phyloP scores from a whole-genome alignment of 2,329 filamentous ascomycete species.

The Alternaria viburni region DNA sequence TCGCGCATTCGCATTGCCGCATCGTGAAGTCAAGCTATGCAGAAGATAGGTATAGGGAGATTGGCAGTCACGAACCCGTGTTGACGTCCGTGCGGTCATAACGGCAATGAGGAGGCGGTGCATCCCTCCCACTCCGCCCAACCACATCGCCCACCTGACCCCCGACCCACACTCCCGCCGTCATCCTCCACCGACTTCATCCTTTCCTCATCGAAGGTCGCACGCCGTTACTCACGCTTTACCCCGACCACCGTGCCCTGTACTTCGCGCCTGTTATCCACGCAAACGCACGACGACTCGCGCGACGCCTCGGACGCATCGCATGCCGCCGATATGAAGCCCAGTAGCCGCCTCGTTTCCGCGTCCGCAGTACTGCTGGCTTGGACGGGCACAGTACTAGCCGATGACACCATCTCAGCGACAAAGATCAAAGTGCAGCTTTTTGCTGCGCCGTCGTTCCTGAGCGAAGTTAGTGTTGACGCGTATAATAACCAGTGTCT shows the following conservation, averaged over 20 bases:
- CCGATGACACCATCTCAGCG: slow-evolving; percentile 31
- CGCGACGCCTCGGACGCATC: background rate
- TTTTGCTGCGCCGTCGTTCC: slow-evolving; percentile 42
- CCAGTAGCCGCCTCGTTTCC: slow-evolving; percentile 6
- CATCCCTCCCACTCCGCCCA: background rate
- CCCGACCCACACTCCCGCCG: background rate
- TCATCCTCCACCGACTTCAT: background rate
- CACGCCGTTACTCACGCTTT: background rate
- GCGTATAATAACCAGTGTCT: slow-evolving; percentile 37
- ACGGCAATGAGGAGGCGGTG: background rate
- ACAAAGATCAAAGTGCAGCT: slow-evolving; percentile 44
- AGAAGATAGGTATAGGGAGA: background rate
- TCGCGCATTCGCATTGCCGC: background rate
- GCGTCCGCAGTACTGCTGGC: slow-evolving; percentile 8
- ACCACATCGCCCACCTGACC: background rate
- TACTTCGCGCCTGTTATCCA: background rate
- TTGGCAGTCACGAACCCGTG: background rate
- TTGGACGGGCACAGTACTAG: slow-evolving; percentile 3
- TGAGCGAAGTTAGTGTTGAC: slow-evolving; percentile 41
- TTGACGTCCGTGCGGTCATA: background rate
- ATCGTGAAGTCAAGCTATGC: background rate
- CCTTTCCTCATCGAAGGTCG: background rate
- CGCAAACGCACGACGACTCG: too few relatives aligned
- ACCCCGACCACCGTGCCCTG: background rate
- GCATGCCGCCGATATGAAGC: slow-evolving; percentile 17